Evolutionary conservation across 306 rosid species (phyloP).

Genomic region (Inga leiocalycina): DNA sequence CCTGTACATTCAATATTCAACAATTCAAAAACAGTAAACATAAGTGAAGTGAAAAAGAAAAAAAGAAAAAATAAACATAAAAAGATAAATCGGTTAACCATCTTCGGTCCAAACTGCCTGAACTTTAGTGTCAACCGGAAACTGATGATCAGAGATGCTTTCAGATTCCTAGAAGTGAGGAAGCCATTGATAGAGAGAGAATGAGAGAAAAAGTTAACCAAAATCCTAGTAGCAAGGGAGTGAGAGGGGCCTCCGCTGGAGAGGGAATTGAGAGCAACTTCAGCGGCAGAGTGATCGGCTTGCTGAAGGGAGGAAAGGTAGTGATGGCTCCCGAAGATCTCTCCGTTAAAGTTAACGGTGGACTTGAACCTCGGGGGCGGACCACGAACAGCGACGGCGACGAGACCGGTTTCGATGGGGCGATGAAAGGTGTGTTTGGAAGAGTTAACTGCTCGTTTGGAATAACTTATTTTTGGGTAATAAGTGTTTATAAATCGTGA

Average conservation of each 20-base stretch:
- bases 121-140: constrained; percentile 16
- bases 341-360: constrained; percentile 92
- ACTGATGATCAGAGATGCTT: constrained; percentile 47
- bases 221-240: constrained; percentile 88
- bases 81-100: constrained; percentile 41
- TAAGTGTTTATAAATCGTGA: too few species aligned
- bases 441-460: too few species aligned
- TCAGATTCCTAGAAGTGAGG: constrained; percentile 51
- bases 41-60: constrained; percentile 24
- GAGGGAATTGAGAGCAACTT: constrained; percentile 89
- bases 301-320: constrained; percentile 88
- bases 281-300: constrained; percentile 99
- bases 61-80: background rate
- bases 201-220: constrained; percentile 49
- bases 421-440: too few species aligned
- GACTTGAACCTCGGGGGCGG: constrained; percentile 87
- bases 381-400: too few species aligned
- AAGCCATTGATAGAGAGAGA: background rate
- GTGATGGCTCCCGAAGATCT: constrained; percentile 85
- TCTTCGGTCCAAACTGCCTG: constrained; percentile 67
- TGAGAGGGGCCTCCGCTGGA: constrained; percentile 86
- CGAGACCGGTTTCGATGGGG: too few species aligned
- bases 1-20: constrained; percentile 60
- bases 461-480: too few species aligned
- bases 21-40: constrained; percentile 41